Evolutionary conservation across 441 rosid species (phyloP).

Genomic region (Bruguiera hainesii): DNA sequence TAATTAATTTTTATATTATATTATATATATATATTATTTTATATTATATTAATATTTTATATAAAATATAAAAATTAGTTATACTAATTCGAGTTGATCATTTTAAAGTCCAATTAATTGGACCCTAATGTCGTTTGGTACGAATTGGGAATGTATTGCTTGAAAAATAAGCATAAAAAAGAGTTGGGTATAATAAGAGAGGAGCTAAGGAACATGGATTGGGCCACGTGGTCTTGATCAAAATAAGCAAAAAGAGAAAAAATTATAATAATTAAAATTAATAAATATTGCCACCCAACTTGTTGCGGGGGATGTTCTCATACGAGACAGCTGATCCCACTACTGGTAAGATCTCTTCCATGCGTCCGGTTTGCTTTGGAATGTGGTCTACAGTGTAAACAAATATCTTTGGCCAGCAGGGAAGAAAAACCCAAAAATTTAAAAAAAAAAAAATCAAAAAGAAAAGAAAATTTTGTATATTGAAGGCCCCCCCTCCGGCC

Average conservation of each 20-base stretch:
- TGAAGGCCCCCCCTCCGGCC: conserved; percentile 25
- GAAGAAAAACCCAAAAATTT: neutral
- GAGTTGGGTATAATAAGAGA: conserved; percentile 20
- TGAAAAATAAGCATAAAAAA: conserved; percentile 34
- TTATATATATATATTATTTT: neutral
- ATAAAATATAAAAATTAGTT: no score
- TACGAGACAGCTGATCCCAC: conserved; percentile 42
- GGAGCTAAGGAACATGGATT: conserved; percentile 41
- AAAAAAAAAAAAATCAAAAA: neutral
- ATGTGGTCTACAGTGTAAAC: conserved; percentile 29
- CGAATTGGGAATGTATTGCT: conserved; percentile 28
- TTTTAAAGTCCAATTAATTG: no score
- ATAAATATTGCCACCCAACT: conserved; percentile 57
- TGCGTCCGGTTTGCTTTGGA: conserved; percentile 49
- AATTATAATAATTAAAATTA: conserved; percentile 2
- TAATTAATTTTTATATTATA: neutral
- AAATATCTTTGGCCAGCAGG: neutral
- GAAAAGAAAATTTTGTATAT: conserved; percentile 34
- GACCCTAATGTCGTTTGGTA: no score
- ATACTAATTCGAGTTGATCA: no score
- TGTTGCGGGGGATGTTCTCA: conserved; percentile 42
- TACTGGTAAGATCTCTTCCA: conserved; percentile 30
- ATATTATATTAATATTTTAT: no score
- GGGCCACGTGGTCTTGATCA: conserved; percentile 52
- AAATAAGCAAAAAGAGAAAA: conserved; percentile 32